Evolutionary conservation across 2,329 filamentous ascomycete genomes (phyloP).

Genomic region (Cercospora sp.): DNA sequence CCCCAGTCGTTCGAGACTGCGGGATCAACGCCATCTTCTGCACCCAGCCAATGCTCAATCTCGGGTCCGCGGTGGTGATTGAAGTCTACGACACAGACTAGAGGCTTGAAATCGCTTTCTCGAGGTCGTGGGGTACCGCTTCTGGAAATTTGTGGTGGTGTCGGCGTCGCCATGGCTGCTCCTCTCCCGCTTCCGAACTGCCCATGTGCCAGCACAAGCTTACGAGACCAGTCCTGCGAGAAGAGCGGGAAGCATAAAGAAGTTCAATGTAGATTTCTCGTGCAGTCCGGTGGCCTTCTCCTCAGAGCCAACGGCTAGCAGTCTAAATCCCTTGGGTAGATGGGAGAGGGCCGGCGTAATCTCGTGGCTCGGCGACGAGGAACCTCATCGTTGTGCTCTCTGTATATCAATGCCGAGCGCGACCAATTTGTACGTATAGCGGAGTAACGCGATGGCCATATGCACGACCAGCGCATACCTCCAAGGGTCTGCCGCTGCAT

Average conservation of each 20-base stretch:
- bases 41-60: slow-evolving; percentile 88
- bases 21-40: slow-evolving; percentile 72
- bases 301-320: background rate
- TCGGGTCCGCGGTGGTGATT: slow-evolving; percentile 72
- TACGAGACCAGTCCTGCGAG: background rate
- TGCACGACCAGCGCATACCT: slow-evolving; percentile 14
- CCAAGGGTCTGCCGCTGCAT: slow-evolving; percentile 8
- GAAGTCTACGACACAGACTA: slow-evolving; percentile 56
- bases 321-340: background rate
- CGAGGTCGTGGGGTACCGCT: slow-evolving; percentile 6
- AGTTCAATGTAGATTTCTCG: background rate
- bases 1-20: slow-evolving; percentile 85
- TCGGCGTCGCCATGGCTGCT: slow-evolving; percentile 10
- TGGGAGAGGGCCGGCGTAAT: slow-evolving; percentile 11
- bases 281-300: background rate
- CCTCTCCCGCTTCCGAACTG: background rate
- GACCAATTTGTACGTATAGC: slow-evolving; percentile 1
- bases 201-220: background rate
- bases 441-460: slow-evolving; percentile 10
- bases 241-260: background rate
- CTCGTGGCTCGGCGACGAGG: slow-evolving; percentile 12
- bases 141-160: slow-evolving; percentile 5
- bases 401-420: slow-evolving; percentile 1
- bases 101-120: slow-evolving; percentile 43
- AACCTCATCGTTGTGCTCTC: background rate